Percentiles rank a stretch among this genome's conserved stretches.
phyloP scores from a whole-genome alignment of 306 rosid genomes.

The Clitoria ternatea region DNA sequence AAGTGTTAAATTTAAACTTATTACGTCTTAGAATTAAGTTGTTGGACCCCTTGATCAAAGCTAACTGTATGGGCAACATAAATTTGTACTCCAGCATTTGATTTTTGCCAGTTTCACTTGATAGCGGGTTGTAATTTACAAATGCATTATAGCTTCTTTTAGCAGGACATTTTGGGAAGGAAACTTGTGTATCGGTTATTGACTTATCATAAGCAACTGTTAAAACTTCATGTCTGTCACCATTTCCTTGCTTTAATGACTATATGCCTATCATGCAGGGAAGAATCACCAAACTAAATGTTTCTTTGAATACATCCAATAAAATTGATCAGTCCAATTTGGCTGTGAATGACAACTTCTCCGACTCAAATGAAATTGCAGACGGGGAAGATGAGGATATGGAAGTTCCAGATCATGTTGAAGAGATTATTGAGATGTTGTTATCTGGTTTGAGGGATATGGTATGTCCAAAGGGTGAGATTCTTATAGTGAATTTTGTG shows the following conservation, averaged over 20 bases:
- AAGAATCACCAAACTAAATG: constrained; percentile 55
- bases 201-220: constrained; percentile 8
- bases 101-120: background rate
- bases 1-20: background rate
- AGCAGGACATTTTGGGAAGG: constrained; percentile 7
- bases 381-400: constrained; percentile 67
- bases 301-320: constrained; percentile 42
- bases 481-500: constrained; percentile 32
- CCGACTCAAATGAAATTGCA: constrained; percentile 30
- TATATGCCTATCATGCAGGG: constrained; percentile 52
- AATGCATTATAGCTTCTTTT: background rate
- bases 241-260: constrained; percentile 33
- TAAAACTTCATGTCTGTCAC: constrained; percentile 24
- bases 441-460: constrained; percentile 87
- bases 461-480: constrained; percentile 66
- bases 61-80: background rate
- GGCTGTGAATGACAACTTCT: constrained; percentile 27
- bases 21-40: constrained; percentile 7
- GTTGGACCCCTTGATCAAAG: constrained; percentile 1
- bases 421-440: constrained; percentile 94
- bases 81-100: background rate
- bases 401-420: constrained; percentile 88
- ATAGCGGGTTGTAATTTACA: background rate
- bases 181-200: background rate
- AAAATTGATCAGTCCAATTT: constrained; percentile 36